phyloP scores from a whole-genome alignment of 164 flowering plant species.

The Kalanchoe fedtschenkoi region DNA sequence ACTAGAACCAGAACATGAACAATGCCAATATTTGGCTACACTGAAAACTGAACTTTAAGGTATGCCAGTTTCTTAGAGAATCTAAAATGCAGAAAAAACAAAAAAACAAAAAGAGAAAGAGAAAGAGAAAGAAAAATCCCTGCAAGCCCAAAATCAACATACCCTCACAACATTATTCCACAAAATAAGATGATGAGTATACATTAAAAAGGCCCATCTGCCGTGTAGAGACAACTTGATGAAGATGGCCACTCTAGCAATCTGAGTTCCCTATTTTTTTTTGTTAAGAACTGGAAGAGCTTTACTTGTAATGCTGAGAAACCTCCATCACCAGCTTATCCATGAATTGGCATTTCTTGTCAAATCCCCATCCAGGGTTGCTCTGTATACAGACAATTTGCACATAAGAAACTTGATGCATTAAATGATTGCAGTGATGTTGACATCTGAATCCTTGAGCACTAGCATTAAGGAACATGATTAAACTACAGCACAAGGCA shows the following conservation, averaged over 20 bases:
- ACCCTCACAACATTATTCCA: not conserved
- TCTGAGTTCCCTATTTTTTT: not conserved
- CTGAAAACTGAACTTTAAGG: too few relatives aligned
- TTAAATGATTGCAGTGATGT: not conserved
- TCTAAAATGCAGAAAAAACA: too few relatives aligned
- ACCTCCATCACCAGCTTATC: constrained; percentile 70
- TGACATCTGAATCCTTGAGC: not conserved
- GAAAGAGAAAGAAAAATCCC: not conserved
- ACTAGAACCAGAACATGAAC: too few relatives aligned
- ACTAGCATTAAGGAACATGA: not conserved
- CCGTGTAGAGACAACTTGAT: not conserved
- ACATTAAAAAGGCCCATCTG: not conserved
- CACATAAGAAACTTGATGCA: not conserved
- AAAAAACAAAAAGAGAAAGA: too few relatives aligned
- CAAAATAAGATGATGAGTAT: not conserved
- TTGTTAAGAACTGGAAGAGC: not conserved
- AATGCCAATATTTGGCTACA: too few relatives aligned
- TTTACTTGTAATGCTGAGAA: constrained; percentile 46
- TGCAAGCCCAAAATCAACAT: not conserved
- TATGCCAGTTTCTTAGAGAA: too few relatives aligned
- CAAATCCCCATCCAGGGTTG: constrained; percentile 91
- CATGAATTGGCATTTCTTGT: constrained; percentile 88
- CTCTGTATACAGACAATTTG: constrained; percentile 38
- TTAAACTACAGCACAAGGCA: not conserved
- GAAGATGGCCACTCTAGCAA: not conserved